Conservation (phyloP, 2,329 filamentous ascomycete species). For the Xylariales sp. region DNA sequence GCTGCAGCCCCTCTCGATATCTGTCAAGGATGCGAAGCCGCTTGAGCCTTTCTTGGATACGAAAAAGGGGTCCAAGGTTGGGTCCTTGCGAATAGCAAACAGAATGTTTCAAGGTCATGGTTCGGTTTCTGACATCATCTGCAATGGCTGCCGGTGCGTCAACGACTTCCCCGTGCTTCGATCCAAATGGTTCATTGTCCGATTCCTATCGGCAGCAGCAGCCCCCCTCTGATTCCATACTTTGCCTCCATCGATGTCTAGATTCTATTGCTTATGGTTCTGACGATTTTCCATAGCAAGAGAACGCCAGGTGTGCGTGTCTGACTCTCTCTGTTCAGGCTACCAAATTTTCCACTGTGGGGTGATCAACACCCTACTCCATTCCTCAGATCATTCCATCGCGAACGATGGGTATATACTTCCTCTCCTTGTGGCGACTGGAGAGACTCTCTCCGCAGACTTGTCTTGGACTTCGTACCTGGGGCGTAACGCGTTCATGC, state of each 20-base stretch:
- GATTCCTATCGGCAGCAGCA: too few relatives aligned
- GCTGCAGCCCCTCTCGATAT: too few relatives aligned
- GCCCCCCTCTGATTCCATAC: too few relatives aligned
- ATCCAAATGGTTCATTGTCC: too few relatives aligned
- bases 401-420: slow-evolving; percentile 10
- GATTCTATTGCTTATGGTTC: slow-evolving; percentile 14
- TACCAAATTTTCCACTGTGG: not conserved
- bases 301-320: slow-evolving; percentile 1
- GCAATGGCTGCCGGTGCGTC: too few relatives aligned
- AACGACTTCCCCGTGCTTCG: too few relatives aligned
- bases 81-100: too few relatives aligned
- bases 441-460: slow-evolving; percentile 2
- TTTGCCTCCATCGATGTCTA: slow-evolving; percentile 12
- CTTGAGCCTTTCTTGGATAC: too few relatives aligned
- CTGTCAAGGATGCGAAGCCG: too few relatives aligned
- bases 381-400: slow-evolving; percentile 3
- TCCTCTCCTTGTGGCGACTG: not conserved
- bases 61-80: too few relatives aligned
- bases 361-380: not conserved
- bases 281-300: slow-evolving; percentile 1
- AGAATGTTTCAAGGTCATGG: too few relatives aligned
- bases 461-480: slow-evolving; percentile 17
- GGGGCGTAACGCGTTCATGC: slow-evolving; percentile 16
- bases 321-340: not conserved
- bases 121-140: too few relatives aligned